phyloP scores from a whole-genome alignment of 768 basidiomycete species.

The Collybiopsis confluens region DNA sequence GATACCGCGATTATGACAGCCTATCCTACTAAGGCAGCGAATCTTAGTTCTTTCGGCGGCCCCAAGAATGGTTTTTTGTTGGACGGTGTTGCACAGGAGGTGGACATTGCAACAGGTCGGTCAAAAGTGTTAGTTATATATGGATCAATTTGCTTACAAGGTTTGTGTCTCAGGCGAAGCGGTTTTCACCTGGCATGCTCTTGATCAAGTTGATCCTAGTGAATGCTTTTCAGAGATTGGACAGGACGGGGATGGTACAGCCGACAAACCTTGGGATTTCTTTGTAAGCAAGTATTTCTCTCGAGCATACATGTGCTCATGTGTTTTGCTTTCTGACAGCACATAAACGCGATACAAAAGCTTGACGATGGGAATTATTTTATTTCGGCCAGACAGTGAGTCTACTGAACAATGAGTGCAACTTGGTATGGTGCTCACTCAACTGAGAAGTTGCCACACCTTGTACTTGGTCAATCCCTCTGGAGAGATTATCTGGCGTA shows the following conservation, averaged over 20 bases:
- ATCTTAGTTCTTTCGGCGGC: slow-evolving; percentile 1
- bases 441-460: slow-evolving; percentile 7
- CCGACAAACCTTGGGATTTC: slow-evolving; percentile 2
- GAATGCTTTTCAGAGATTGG: background rate
- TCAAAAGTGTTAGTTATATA: background rate
- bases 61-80: background rate
- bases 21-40: background rate
- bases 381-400: slow-evolving; percentile 12
- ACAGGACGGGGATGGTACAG: background rate
- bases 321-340: background rate
- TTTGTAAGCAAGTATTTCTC: no score
- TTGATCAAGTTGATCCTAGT: background rate
- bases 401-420: background rate
- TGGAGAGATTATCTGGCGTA: slow-evolving; percentile 17
- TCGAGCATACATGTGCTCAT: no score
- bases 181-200: slow-evolving; percentile 3
- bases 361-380: slow-evolving; percentile 14
- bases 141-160: background rate
- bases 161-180: background rate
- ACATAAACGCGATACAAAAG: slow-evolving; percentile 10
- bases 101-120: slow-evolving; percentile 2
- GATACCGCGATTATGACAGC: slow-evolving; percentile 5
- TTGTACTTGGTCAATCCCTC: slow-evolving; percentile 12
- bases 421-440: background rate
- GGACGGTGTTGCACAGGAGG: slow-evolving; percentile 2